These are phyloP conservation scores for Guadua angustifolia DNA, from an alignment of 176 grass and related monocot genomes.

Conservation along the genomic window DNA sequence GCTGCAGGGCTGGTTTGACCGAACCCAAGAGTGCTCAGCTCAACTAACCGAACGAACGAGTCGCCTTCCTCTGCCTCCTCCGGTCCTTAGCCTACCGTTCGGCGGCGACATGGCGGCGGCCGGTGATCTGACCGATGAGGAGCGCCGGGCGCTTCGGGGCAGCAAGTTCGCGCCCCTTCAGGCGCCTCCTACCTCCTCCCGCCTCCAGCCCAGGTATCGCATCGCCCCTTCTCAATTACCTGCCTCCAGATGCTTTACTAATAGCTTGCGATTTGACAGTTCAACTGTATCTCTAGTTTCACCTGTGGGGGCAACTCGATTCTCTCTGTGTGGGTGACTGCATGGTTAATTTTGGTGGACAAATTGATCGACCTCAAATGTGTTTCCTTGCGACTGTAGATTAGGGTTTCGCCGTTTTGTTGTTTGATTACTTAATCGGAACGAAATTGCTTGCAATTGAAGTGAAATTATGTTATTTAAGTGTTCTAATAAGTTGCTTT, in stretches of 20 bases:
- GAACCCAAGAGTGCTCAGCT: background rate
- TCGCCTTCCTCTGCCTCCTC: too few species aligned
- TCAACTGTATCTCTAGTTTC: background rate
- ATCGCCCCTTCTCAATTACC: background rate
- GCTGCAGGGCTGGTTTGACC: background rate
- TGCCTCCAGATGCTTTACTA: background rate
- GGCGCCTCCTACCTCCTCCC: constrained; percentile 36
- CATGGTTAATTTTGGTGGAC: background rate
- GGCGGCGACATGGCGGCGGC: constrained; percentile 57
- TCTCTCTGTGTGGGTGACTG: background rate
- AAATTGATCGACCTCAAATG: constrained; percentile 32
- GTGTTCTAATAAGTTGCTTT: background rate
- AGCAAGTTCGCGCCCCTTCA: constrained; percentile 95
- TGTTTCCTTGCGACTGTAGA: background rate
- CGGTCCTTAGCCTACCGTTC: background rate
- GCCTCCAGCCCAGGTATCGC: constrained; percentile 58
- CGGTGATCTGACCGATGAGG: constrained; percentile 70
- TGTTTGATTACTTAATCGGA: background rate
- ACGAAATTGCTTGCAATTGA: background rate
- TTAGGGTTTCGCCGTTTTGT: constrained; percentile 20
- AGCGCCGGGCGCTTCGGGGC: constrained; percentile 74
- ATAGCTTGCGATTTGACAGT: background rate
- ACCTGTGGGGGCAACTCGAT: background rate
- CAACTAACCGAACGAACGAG: background rate
- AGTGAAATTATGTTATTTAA: background rate